phyloP scores from a whole-genome alignment of 83 land plant genomes.

The Diphasiastrum complanatum region DNA sequence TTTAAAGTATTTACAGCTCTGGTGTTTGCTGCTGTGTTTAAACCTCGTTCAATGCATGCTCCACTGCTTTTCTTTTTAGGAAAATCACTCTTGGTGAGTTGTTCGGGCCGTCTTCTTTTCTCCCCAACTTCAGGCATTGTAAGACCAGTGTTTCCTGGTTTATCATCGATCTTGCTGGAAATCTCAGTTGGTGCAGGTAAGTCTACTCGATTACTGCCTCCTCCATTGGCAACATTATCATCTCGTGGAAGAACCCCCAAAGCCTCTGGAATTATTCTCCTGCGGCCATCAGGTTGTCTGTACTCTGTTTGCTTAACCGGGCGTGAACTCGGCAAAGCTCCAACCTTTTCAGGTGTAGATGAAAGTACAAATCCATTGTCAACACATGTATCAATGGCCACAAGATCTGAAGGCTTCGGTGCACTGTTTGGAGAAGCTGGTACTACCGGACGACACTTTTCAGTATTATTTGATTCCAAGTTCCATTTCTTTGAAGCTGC shows the following conservation, averaged over 20 bases:
- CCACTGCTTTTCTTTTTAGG: neutral
- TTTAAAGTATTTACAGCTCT: too few relatives aligned
- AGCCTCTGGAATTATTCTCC: conserved; percentile 93
- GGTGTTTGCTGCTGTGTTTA: too few relatives aligned
- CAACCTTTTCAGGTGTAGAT: conserved; percentile 1
- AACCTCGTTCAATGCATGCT: too few relatives aligned
- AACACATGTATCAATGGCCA: neutral
- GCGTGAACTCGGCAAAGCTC: conserved; percentile 32
- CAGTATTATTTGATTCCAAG: neutral
- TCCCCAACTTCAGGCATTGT: conserved; percentile 2
- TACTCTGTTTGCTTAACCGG: conserved; percentile 91
- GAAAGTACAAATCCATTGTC: conserved; percentile 1
- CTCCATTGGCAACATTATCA: conserved; percentile 37
- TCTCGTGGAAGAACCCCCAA: conserved; percentile 54
- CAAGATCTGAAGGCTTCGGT: conserved; percentile 7
- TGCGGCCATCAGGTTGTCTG: conserved; percentile 84
- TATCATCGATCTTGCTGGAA: conserved; percentile 8
- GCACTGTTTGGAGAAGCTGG: conserved; percentile 11
- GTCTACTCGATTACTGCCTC: too few relatives aligned
- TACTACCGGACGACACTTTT: neutral
- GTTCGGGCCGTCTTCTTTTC: conserved; percentile 3
- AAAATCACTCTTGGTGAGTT: neutral
- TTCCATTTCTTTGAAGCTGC: conserved; percentile 28
- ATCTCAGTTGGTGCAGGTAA: too few relatives aligned
- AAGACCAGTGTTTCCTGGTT: conserved; percentile 16